Evolutionary conservation across 2,329 filamentous ascomycete genomes (phyloP), one percentile per base, ranked within the genome.

Genomic region (Fusarium subglutinans): DNA sequence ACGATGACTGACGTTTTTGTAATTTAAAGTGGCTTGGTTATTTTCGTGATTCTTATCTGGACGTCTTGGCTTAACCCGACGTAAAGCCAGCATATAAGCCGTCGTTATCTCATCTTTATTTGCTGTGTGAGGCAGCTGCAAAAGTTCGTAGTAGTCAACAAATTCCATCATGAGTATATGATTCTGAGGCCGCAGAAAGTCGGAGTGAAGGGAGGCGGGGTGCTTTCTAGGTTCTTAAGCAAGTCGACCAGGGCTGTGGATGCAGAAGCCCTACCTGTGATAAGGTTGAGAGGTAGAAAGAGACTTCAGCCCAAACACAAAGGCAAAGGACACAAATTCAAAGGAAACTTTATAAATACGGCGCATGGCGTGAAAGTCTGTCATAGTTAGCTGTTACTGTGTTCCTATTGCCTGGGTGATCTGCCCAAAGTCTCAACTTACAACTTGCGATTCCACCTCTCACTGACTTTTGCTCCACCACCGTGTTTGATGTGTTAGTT

Each of bases 291-390:
- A 8, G 22, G 6, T n/a, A 41, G 9, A 48, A 48, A 30, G 45
- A 48, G 7, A 20, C 26, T 48, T 48, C 20, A 30, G 45, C 45
- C 26, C 26, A 14, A 30, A n/a, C 26, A 4, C 15, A 48, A 30
- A 48, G 20, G 0, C 9, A 30, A 30, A 12, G 20, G 18, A 22
- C 26, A 48, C 45, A 22, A 6, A 30, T 8, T 17, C 6, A 20
- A 10, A 10, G 3, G 4, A 24, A 18, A 28, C 47, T 14, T 24
- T 35, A 35, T 35, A 35, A 15, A 17, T 8, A 3, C 2, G 6
- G 18, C 6, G 1, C 4, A 18, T 2, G 8, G 12, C 13, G 17
- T 24, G 13, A 35, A 35, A 3, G 2, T 3, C 10, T n/a, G 30
- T 9, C 15, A n/a, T 17, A 18, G 8, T 30, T 33, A 15, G 7